Evolutionary conservation across 371 early-diverging fungal species (phyloP).

Genomic region (Lichtheimia ornata): DNA sequence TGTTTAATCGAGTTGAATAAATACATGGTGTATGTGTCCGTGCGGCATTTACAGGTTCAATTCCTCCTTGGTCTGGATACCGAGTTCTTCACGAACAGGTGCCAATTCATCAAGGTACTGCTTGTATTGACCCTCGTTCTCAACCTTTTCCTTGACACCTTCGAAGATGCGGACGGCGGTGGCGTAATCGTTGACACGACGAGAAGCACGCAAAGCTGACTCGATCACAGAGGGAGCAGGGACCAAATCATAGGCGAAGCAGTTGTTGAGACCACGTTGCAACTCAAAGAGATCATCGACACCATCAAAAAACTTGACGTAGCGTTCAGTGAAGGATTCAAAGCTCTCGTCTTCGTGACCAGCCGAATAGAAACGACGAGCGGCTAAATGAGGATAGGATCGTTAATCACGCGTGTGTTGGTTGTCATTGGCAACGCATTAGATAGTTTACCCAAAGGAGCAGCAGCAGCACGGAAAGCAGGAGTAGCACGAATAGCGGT

Average conservation of each 20-base stretch:
- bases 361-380: conserved; percentile 61
- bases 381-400: background rate
- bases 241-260: conserved; percentile 94
- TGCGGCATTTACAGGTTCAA: conserved; percentile 60
- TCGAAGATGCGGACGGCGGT: conserved; percentile 94
- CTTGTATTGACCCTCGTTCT: conserved; percentile 82
- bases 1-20: background rate
- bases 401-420: background rate
- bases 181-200: conserved; percentile 91
- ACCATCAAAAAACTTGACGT: conserved; percentile 86
- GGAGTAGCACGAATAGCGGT: conserved; percentile 27
- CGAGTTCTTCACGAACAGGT: conserved; percentile 85
- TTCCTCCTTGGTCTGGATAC: conserved; percentile 86
- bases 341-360: conserved; percentile 77
- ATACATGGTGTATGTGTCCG: background rate
- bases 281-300: conserved; percentile 95
- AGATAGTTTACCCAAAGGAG: conserved; percentile 12
- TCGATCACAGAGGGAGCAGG: conserved; percentile 86
- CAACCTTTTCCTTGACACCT: conserved; percentile 88
- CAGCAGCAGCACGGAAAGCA: conserved; percentile 25
- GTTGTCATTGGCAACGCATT: background rate
- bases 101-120: conserved; percentile 86
- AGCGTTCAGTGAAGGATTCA: conserved; percentile 80
- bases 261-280: conserved; percentile 95
- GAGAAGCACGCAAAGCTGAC: conserved; percentile 87